Percentiles rank a stretch among this genome's conserved stretches.
phyloP scores from a whole-genome alignment of 2,329 filamentous ascomycete species.

The Acephala macrosclerotiorum region DNA sequence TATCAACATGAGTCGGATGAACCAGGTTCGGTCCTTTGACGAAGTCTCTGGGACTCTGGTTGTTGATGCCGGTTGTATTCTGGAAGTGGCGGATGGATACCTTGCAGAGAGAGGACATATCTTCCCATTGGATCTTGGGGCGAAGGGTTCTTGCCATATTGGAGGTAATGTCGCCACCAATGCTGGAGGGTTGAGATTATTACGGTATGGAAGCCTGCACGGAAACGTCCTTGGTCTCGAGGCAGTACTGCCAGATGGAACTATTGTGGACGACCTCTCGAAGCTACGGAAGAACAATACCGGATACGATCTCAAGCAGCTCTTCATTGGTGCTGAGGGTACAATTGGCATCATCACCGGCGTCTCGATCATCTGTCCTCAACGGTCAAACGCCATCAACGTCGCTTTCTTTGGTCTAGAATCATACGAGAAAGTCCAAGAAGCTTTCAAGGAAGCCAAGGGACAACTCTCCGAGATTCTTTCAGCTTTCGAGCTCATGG shows the following conservation, averaged over 20 bases:
- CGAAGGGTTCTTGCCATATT: constrained; percentile 96
- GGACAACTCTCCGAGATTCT: constrained; percentile 91
- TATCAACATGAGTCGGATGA: constrained; percentile 89
- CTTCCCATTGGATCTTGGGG: constrained; percentile 96
- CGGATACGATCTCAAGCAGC: constrained; percentile 94
- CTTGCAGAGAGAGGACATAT: constrained; percentile 85
- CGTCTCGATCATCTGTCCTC: constrained; percentile 88
- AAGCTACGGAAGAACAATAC: constrained; percentile 98
- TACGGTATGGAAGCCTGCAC: constrained; percentile 94
- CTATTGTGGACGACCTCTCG: constrained; percentile 86
- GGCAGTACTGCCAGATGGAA: constrained; percentile 92
- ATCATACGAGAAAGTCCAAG: constrained; percentile 87
- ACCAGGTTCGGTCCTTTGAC: constrained; percentile 89
- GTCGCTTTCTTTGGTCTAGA: constrained; percentile 94
- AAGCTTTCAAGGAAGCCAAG: constrained; percentile 89
- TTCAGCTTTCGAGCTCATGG: constrained; percentile 98
- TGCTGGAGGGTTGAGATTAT: constrained; percentile 86
- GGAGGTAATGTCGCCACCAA: constrained; percentile 97
- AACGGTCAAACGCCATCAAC: constrained; percentile 86
- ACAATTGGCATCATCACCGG: constrained; percentile 95
- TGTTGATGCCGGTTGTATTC: constrained; percentile 87
- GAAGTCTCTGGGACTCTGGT: constrained; percentile 91
- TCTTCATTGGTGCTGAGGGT: constrained; percentile 95
- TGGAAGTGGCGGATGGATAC: constrained; percentile 88
- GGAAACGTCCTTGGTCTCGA: constrained; percentile 92